Base-by-base conservation (phyloP, 2,329 filamentous ascomycete genomes). In the Xylariaceae sp. region DNA sequence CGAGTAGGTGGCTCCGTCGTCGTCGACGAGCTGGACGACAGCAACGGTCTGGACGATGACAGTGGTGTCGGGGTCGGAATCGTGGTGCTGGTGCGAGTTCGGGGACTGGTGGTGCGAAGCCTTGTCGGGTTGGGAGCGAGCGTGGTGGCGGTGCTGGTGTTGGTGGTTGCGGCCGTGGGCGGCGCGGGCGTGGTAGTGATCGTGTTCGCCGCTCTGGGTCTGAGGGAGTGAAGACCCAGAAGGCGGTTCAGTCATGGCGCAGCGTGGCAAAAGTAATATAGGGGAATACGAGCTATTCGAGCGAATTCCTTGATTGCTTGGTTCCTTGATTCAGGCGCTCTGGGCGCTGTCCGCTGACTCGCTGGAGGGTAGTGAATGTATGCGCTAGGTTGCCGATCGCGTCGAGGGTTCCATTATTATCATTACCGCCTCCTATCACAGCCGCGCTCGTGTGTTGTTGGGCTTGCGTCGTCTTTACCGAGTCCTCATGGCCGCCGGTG, bases 1-100 rank as follows among this genome's bases (percentile, higher is more conserved):
- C 32, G 60, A 53, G 29, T 72, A 48, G 31, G 65, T 58, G 18
- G 58, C 60, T 40, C 72, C 72, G 28, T 53, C 50, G 29, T 56
- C 55, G 53, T 75, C 68, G 41, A 75, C 63, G 40, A 70, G 48
- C 44, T 75, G 65, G 35, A 76, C 53, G 50, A 76, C 59, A 17
- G 70, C 72, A 42, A 77, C 56, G 45, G 72, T 76, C 52, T 73
- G 63, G 33, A 74, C 59, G 47, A 77, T 67, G 46, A 70, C 55
- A 46, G 60, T 55, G n/a, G n/a, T n/a, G 31, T 43, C 40, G 31
- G 50, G 38, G 15, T 57, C 52, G 30, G 51, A 41, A 37, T 50
- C 49, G 42, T 42, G 35, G 29, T 41, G 44, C 31, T 39, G 41
- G 26, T 43, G 43, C 25, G 17, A 31, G 29, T 25, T 36, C 25